These are phyloP conservation scores for Bifiguratus adelaidae DNA, from an alignment of 192 early-diverging fungal genomes.

Conservation along the genomic window DNA sequence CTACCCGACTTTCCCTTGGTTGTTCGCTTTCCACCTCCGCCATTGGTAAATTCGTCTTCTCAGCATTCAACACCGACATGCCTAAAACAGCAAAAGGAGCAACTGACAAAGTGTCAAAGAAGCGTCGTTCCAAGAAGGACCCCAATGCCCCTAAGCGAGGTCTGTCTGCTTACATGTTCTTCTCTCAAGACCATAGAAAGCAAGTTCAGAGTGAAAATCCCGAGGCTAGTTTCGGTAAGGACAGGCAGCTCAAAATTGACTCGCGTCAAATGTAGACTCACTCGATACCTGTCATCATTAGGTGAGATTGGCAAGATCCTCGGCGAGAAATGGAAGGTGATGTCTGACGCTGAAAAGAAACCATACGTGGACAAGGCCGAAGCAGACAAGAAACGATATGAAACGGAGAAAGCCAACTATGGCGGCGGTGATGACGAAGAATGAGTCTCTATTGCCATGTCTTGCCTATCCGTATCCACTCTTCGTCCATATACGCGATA, in stretches of 20 bases:
- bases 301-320: conserved; percentile 27
- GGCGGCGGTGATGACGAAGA: too few relatives aligned
- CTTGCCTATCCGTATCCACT: too few relatives aligned
- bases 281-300: conserved; percentile 5
- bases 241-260: too few relatives aligned
- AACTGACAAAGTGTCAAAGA: conserved; percentile 5
- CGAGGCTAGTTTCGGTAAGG: conserved; percentile 51
- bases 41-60: too few relatives aligned
- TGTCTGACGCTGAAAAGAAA: conserved; percentile 21
- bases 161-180: conserved; percentile 87
- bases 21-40: too few relatives aligned
- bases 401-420: conserved; percentile 23
- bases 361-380: conserved; percentile 21
- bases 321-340: conserved; percentile 29
- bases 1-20: too few relatives aligned
- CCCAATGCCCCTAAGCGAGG: conserved; percentile 84
- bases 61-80: too few relatives aligned
- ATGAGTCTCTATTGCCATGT: too few relatives aligned
- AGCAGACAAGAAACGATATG: conserved; percentile 25
- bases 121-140: conserved; percentile 73
- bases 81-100: conserved; percentile 1
- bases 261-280: too few relatives aligned
- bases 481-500: too few relatives aligned
- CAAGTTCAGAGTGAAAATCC: conserved; percentile 76
- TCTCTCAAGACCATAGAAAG: conserved; percentile 72